Base-by-base conservation (phyloP, 768 basidiomycete genomes). In the Xerocomellus intermedius region DNA sequence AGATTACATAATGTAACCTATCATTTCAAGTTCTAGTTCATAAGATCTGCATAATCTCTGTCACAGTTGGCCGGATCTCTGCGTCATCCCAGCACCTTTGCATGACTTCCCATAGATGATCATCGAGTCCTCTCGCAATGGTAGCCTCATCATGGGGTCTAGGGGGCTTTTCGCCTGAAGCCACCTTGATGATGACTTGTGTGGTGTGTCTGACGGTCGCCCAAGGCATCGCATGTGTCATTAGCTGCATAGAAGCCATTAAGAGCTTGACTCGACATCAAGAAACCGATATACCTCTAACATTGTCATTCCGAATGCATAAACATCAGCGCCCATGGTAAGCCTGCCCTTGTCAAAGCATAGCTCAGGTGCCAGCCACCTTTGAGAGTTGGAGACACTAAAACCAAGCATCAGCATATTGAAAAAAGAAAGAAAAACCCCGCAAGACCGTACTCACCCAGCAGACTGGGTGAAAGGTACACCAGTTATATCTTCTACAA, bases 281-380 rank as follows among this genome's bases (percentile, higher is more conserved):
- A 44, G 10, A 38, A 42, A 24, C 21, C 2, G 6, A 47, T 60
- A 42, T 56, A 79, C 82, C 76, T 84, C 83, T 16, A 84, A 69
- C 36, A 82, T 71, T 2, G 82, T 83, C 82, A 84, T 84, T 8
- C 70, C 81, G 30, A 75, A 77, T 10, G 83, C 76, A 55, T 82
- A 84, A 14, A 84, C 74, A 61, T 84, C 82, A 14, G 81, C 77
- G 30, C 69, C 68, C 7, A 71, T 69, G 0, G 79, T 80, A 24
- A 84, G 67, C 6, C 74, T 73, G 7, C 79, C 81, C 59, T 77
- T 74, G 14, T 79, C 80, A 48, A 74, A 66, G 58, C 77, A 82
- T 9, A 82, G 69, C 61, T 84, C 82, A 5, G 83, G 83, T 22
- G 83, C 81, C 52, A 82, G 75, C 79, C 82, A 83, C 39, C 73